Base-by-base conservation (phyloP, 345 rosid species). In the Capsella bursapastoris region DNA sequence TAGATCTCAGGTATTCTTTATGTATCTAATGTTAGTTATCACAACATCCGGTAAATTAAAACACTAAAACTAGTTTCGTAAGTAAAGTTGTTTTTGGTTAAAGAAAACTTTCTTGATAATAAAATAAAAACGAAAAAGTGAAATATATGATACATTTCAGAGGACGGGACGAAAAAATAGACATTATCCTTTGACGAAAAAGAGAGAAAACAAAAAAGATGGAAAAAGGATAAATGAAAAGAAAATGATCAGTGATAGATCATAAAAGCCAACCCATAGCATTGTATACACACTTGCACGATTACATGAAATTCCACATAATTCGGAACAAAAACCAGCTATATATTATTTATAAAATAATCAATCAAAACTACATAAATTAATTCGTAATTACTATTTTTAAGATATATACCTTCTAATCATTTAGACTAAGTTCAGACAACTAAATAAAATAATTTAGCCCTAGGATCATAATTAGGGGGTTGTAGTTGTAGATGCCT, bases 251-350 rank as follows among this genome's bases (percentile, higher is more conserved):
- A 49, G 31, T 60, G 68, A 57, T 65, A 48, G 66, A 65, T 56
- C 71, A 57, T 35, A 73, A 73, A 73, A 65, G 71, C 71, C 78
- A 73, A 61, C 70, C 56, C 63, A 53, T 72, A 53, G 45, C 37
- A 49, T 57, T 50, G 3, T 37, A 71, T 68, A 72, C 70, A 71
- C 75, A 72, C 70, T 72, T 63, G 77, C 70, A 55, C 70, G 70
- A 73, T 57, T 57, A n/a, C 43, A 15, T 48, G 18, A 10, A 47
- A 22, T 65, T 64, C 78, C 58, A 73, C 18, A 73, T 44, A 44
- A 56, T 45, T 70, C 44, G 74, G 66, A 70, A 63, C 68, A 62
- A 72, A 72, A 72, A 51, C 25, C 53, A 49, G 53, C 27, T 8
- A 48, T 48, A 48, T 48, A 25, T 8, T 48, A 18, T 16, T 16